phyloP scores from a whole-genome alignment of 106 monocot species.

The Dioscorea alata region DNA sequence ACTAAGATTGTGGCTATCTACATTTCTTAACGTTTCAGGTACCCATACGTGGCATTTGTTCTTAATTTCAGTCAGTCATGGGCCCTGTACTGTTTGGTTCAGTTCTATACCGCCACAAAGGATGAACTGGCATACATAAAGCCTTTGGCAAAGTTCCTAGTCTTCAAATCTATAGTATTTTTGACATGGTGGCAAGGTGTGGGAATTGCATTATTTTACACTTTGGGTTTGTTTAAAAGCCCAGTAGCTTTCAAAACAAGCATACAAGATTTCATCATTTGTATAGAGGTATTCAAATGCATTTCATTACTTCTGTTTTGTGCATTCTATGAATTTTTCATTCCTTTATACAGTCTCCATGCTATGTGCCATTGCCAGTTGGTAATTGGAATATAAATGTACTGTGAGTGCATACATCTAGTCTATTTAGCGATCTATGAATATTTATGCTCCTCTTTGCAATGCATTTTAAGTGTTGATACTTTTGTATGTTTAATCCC shows the following conservation, averaged over 20 bases:
- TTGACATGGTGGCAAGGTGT: slow-evolving; percentile 99
- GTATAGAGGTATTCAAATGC: slow-evolving; percentile 78
- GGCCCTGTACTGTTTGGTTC: slow-evolving; percentile 89
- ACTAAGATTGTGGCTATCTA: background rate
- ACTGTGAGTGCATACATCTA: too few species aligned
- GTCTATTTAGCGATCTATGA: too few species aligned
- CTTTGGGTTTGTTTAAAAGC: slow-evolving; percentile 74
- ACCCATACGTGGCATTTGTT: slow-evolving; percentile 82
- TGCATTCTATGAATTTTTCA: too few species aligned
- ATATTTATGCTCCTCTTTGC: too few species aligned
- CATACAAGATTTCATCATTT: slow-evolving; percentile 93
- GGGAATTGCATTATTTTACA: slow-evolving; percentile 69
- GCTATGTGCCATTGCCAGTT: too few species aligned
- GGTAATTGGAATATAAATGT: too few species aligned
- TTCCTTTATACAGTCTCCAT: too few species aligned
- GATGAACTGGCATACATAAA: slow-evolving; percentile 77
- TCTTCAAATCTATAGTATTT: slow-evolving; percentile 93
- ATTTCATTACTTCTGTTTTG: too few species aligned
- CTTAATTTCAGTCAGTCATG: slow-evolving; percentile 96
- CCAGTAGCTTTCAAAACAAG: slow-evolving; percentile 87
- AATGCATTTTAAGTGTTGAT: too few species aligned
- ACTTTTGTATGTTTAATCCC: too few species aligned
- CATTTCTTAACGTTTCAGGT: slow-evolving; percentile 41
- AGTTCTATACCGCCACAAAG: slow-evolving; percentile 78
- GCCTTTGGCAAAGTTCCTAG: slow-evolving; percentile 79